Conservation (phyloP, 768 basidiomycete species). For the Agaricus sinodeliciosus region DNA sequence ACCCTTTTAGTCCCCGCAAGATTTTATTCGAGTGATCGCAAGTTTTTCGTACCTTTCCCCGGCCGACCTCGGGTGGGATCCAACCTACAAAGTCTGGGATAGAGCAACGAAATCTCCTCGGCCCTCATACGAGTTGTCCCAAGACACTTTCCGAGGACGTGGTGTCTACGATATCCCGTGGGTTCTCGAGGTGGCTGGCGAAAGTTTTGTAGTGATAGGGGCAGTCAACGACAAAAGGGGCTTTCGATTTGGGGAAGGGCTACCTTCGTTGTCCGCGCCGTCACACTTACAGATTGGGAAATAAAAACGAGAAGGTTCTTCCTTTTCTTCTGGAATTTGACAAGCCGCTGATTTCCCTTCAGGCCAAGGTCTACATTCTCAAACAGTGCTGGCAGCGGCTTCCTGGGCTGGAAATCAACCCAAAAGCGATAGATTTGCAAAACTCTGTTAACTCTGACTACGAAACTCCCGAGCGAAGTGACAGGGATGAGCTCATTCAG, state of each 20-base stretch:
- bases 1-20: not conserved
- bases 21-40: not conserved
- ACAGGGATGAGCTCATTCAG: not conserved
- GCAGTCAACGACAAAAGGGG: not conserved
- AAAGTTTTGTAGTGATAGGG: not conserved
- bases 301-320: not conserved
- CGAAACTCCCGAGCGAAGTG: not conserved
- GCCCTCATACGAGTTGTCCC: not conserved
- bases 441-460: not conserved
- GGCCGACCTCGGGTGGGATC: not conserved
- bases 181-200: not conserved
- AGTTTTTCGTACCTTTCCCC: not conserved
- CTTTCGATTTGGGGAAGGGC: not conserved
- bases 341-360: not conserved
- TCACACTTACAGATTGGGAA: not conserved
- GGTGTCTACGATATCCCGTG: not conserved
- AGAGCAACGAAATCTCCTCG: not conserved
- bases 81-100: not conserved
- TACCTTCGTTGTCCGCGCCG: not conserved
- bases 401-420: not conserved
- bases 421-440: not conserved
- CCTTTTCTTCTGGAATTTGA: not conserved
- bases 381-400: constrained; percentile 1
- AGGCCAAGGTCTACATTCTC: not conserved
- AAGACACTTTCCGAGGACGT: not conserved